A percentile compares a stretch with the other conserved stretches of the same genome.
These are phyloP conservation scores for Parathielavia hyrcaniae DNA, from an alignment of 495 filamentous ascomycete genomes.

Conservation along the genomic window DNA sequence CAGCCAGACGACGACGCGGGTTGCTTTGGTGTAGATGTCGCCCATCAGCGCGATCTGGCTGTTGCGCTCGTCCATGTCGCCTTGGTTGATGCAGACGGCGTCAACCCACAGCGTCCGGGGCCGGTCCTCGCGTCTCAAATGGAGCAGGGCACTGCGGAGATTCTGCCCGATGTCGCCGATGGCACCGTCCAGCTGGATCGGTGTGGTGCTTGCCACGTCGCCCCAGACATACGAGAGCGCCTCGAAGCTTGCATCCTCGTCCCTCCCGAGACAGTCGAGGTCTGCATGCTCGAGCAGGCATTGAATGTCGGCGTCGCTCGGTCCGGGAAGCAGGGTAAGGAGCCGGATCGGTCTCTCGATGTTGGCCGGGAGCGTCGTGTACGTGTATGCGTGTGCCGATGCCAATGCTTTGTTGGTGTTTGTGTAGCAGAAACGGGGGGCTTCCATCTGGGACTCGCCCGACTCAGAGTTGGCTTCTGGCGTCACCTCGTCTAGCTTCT, in stretches of 20 bases:
- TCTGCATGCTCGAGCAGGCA: not conserved
- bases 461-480: not conserved
- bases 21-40: not conserved
- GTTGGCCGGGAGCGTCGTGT: not conserved
- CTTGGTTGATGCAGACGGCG: not conserved
- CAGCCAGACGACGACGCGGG: not conserved
- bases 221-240: not conserved
- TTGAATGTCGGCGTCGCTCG: not conserved
- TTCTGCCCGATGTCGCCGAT: not conserved
- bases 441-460: not conserved
- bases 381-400: not conserved
- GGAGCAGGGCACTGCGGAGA: not conserved
- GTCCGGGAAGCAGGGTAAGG: not conserved
- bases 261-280: not conserved
- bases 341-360: not conserved
- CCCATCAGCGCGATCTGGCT: not conserved
- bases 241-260: not conserved
- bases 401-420: not conserved
- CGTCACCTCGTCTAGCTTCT: not conserved
- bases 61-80: not conserved
- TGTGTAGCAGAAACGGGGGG: not conserved
- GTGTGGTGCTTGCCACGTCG: not conserved
- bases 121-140: not conserved
- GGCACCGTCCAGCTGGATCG: not conserved
- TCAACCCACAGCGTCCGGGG: not conserved